phyloP scores from a whole-genome alignment of 1,284 basidiomycete genomes.

The Ceratobasidium sp. region DNA sequence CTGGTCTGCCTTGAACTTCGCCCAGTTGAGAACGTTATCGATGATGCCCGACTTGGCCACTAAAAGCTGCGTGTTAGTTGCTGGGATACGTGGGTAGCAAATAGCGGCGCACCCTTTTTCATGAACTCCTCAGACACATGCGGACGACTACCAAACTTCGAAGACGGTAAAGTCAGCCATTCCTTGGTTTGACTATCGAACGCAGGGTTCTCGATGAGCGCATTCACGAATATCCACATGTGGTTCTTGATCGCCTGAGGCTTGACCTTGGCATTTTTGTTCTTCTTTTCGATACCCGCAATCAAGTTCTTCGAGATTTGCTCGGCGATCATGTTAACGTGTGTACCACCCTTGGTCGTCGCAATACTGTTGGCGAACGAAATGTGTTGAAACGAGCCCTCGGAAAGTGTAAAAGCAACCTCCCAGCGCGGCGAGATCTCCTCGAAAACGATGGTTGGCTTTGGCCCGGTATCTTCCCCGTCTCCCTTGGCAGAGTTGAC shows the following conservation, averaged over 20 bases:
- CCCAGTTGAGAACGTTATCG: slow-evolving; percentile 94
- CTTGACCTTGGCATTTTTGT: slow-evolving; percentile 94
- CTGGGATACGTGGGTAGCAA: slow-evolving; percentile 9
- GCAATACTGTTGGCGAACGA: slow-evolving; percentile 99
- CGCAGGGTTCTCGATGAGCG: slow-evolving; percentile 94
- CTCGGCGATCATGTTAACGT: slow-evolving; percentile 88
- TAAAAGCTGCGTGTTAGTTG: slow-evolving; percentile 52
- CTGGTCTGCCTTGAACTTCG: slow-evolving; percentile 96
- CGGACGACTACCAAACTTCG: slow-evolving; percentile 91
- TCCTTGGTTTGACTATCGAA: slow-evolving; percentile 99
- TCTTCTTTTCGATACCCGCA: slow-evolving; percentile 91
- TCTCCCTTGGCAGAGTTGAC: slow-evolving; percentile 74
- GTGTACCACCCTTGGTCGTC: slow-evolving; percentile 96
- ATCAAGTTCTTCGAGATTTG: slow-evolving; percentile 89
- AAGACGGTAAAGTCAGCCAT: slow-evolving; percentile 86
- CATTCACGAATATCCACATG: slow-evolving; percentile 99
- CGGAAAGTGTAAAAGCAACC: slow-evolving; percentile 93
- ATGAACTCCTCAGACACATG: slow-evolving; percentile 89
- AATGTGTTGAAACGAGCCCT: slow-evolving; percentile 90
- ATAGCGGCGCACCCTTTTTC: slow-evolving; percentile 81
- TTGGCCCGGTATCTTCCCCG: slow-evolving; percentile 77
- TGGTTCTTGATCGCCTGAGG: slow-evolving; percentile 95
- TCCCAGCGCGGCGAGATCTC: slow-evolving; percentile 89
- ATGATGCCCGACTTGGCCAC: slow-evolving; percentile 92
- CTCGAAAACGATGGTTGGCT: slow-evolving; percentile 87